Evolutionary conservation across 78 protist species (phyloP), one percentile per base, ranked within the genome.

Genomic region (Pelomyxa schiedti): DNA sequence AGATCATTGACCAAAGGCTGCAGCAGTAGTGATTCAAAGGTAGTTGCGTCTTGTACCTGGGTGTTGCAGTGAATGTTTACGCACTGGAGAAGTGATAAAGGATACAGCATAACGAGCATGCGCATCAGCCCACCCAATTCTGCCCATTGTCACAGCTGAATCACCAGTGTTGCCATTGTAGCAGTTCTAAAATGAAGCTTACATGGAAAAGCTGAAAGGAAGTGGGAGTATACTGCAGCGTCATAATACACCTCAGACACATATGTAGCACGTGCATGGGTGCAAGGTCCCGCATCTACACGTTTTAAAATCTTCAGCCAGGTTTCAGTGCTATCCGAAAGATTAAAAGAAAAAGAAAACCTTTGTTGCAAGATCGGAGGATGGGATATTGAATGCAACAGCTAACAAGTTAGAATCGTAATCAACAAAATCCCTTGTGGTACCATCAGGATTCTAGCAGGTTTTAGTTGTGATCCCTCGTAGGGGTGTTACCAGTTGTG

Each of bases 201-300:
- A n/a, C n/a, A n/a, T n/a, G n/a, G n/a, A n/a, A n/a, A n/a, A n/a
- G n/a, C n/a, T n/a, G n/a, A n/a, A n/a, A n/a, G n/a, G n/a, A n/a
- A n/a, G n/a, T n/a, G n/a, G n/a, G n/a, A n/a, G n/a, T n/a, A n/a
- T n/a, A n/a, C n/a, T n/a, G n/a, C 28, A 16, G 77, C 30, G 32
- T 4, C 77, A 71, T 74, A 74, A 39, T 74, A 74, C 26, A 4
- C 2, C 58, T 74, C 77, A 32, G 77, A 67, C 71, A 74, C 77
- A 26, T 26, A 74, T 28, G 77, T 74, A 8, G 58, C 58, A 16
- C 42, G 68, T 8, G 36, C 5, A 4, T 7, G 72, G 30, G 72
- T 3, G 71, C 77, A 74, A 4, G 28, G 42, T 63, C 72, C 77
- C 37, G 75, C 39, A 47, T 67, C 68, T 2, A 74, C 24, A 26